Conservation (phyloP, 257 asterid genomes). For the Avicennia marina region DNA sequence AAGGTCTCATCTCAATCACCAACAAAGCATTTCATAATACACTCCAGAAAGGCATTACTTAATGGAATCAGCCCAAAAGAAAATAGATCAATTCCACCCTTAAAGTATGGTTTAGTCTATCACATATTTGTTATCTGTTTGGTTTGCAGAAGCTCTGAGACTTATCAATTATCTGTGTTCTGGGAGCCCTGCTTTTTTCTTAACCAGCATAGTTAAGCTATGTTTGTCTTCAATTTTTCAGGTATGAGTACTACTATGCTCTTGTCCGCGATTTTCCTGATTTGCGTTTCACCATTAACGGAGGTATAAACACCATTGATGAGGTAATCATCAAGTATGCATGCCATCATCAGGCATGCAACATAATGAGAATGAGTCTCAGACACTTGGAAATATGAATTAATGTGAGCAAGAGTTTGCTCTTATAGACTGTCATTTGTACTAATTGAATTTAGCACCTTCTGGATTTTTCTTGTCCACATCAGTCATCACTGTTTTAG, state of each 20-base stretch:
- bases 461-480: too few species aligned
- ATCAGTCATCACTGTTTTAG: too few species aligned
- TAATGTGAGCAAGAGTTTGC: too few species aligned
- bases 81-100: constrained; percentile 86
- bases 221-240: constrained; percentile 30
- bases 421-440: too few species aligned
- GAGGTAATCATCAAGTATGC: constrained; percentile 53
- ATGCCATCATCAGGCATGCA: neutral
- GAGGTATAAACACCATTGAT: constrained; percentile 78
- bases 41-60: constrained; percentile 92
- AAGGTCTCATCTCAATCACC: constrained; percentile 94
- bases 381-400: neutral
- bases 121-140: constrained; percentile 2
- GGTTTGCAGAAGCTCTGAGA: neutral
- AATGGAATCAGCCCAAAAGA: constrained; percentile 93
- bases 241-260: constrained; percentile 94
- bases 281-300: constrained; percentile 83
- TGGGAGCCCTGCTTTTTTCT: constrained; percentile 6
- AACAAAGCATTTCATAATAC: constrained; percentile 82
- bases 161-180: constrained; percentile 2
- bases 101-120: constrained; percentile 49
- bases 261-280: constrained; percentile 96
- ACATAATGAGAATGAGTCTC: constrained; percentile 9
- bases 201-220: constrained; percentile 8
- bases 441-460: too few species aligned